Evolutionary conservation across 768 basidiomycete species (phyloP), one percentile per base, ranked within the genome.

Genomic region (Russula abietina): DNA sequence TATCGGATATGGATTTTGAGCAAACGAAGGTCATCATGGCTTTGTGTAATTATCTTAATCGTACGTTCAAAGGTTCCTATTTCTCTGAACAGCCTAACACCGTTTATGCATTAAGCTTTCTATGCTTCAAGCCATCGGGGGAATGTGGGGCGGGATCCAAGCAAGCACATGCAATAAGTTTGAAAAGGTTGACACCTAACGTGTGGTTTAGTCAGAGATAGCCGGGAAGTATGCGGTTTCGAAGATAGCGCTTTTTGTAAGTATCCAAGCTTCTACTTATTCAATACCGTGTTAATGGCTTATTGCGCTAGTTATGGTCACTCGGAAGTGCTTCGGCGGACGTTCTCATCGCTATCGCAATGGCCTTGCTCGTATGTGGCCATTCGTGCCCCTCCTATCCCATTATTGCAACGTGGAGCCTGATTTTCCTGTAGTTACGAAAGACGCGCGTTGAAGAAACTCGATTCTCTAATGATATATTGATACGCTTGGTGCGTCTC

Each of bases 1-100:
- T 73, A 71, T 57, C 69, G 73, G 16, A 73, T 75, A 22, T 71
- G 68, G 66, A 59, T 64, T 7, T 66, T 74, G 38, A 61, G 68
- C 58, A 59, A 7, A 50, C 60, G 53, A 50, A 54, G 53, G 30
- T 64, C 49, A 22, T 10, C 33, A 10, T 55, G 38, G 58, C 14
- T 59, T 32, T 64, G 58, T n/a, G 4, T 24, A 10, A 6, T 55
- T 14, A 64, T 64, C 39, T 48, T 58, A 8, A 11, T 43, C 16
- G 62, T 64, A 50, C n/a, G 58, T 55, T 2, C 28, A 39, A 46
- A 5, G 32, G 7, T 17, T 36, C 16, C 33, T 3, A n/a, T 50
- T n/a, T 33, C 10, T 45, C 11, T 8, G 28, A 22, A 24, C 10
- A 11, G 22, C 4, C 57, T 59, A 19, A 49, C 48, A 14, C 6